A percentile compares a stretch with the other conserved stretches of the same genome.
Evolutionary conservation across 2,329 filamentous ascomycete genomes (phyloP).

Genomic region (Neofusicoccum laricinum): DNA sequence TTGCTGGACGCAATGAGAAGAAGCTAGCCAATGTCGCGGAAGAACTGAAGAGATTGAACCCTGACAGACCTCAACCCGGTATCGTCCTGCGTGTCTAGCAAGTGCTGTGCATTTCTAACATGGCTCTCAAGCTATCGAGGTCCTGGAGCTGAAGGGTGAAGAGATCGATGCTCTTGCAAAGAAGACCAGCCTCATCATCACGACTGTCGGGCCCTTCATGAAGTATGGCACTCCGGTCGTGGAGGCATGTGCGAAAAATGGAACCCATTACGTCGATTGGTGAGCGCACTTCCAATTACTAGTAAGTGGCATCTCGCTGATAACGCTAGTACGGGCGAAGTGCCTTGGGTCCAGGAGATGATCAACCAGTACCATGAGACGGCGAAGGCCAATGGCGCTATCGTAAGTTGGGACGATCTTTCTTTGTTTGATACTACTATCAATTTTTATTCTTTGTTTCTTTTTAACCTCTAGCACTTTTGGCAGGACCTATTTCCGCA

Average conservation of each 20-base stretch:
- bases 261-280: conserved; percentile 67
- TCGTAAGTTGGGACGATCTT: conserved; percentile 42
- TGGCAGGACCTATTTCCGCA: too few species aligned
- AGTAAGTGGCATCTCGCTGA: neutral
- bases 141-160: conserved; percentile 39
- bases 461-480: too few species aligned
- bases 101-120: neutral
- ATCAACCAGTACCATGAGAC: conserved; percentile 59
- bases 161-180: conserved; percentile 52
- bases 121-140: conserved; percentile 32
- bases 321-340: conserved; percentile 56
- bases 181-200: conserved; percentile 59
- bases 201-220: conserved; percentile 62
- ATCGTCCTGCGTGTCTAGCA: conserved; percentile 22
- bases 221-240: conserved; percentile 63
- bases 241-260: conserved; percentile 61
- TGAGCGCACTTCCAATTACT: conserved; percentile 27
- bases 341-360: conserved; percentile 62
- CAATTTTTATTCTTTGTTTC: neutral
- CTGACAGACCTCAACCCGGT: conserved; percentile 70
- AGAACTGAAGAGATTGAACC: conserved; percentile 64
- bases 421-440: too few species aligned
- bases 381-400: conserved; percentile 58
- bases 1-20: conserved; percentile 74
- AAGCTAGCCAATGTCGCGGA: conserved; percentile 70